Evolutionary conservation across 768 basidiomycete genomes (phyloP).

Genomic region (Psilocybe sp.): DNA sequence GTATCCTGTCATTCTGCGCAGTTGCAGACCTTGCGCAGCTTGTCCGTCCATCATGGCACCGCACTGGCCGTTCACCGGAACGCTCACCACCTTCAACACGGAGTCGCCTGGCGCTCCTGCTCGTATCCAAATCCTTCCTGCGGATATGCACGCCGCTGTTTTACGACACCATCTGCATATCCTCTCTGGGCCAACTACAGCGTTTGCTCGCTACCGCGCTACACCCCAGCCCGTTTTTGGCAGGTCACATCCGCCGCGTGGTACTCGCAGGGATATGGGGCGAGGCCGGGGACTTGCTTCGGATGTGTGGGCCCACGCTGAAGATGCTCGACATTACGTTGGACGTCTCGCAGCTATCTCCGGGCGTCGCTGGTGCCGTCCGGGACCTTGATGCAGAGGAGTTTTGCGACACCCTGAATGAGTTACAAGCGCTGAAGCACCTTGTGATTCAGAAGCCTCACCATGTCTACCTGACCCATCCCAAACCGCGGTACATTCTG

Average conservation of each 20-base stretch:
- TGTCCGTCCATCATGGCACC: constrained; percentile 17
- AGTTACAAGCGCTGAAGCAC: constrained; percentile 35
- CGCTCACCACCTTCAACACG: constrained; percentile 24
- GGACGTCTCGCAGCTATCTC: constrained; percentile 27
- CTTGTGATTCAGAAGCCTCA: constrained; percentile 52
- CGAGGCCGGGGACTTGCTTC: constrained; percentile 37
- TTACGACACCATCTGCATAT: constrained; percentile 51
- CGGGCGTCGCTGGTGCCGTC: constrained; percentile 4
- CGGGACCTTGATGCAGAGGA: constrained; percentile 26
- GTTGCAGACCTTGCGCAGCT: constrained; percentile 10
- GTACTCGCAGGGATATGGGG: constrained; percentile 39
- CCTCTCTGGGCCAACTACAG: constrained; percentile 34
- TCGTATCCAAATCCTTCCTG: constrained; percentile 48
- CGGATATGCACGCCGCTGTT: constrained; percentile 58
- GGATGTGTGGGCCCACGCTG: constrained; percentile 18
- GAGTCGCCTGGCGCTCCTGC: constrained; percentile 48
- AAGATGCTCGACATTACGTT: constrained; percentile 35
- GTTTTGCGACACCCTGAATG: constrained; percentile 40
- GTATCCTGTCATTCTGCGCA: constrained; percentile 26
- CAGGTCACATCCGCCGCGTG: constrained; percentile 37
- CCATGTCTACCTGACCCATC: constrained; percentile 53
- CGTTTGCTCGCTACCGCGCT: constrained; percentile 38
- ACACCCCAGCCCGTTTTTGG: constrained; percentile 31
- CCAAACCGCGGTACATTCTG: constrained; percentile 43
- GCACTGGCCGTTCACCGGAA: not conserved